Percentiles rank a stretch among this genome's conserved stretches.
Conservation (phyloP, 2,329 filamentous ascomycete genomes). For the Chaetomiaceae sp. region DNA sequence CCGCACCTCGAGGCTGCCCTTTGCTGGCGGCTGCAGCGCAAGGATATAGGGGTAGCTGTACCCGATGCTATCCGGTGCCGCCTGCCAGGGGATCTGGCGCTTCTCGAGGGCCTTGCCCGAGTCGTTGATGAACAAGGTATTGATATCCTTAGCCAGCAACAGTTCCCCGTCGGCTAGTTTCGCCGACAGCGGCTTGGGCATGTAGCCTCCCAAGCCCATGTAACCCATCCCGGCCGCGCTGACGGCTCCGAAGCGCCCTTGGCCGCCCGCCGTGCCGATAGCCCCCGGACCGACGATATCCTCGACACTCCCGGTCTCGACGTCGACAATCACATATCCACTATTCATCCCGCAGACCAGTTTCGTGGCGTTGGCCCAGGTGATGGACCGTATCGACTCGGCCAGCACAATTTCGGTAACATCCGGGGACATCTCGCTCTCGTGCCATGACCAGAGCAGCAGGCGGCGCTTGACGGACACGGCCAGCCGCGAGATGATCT, state of each 20-base stretch:
- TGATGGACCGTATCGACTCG: slow-evolving; percentile 81
- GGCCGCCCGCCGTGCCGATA: slow-evolving; percentile 59
- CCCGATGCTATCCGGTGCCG: slow-evolving; percentile 83
- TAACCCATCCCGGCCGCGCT: slow-evolving; percentile 90
- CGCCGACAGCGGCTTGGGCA: slow-evolving; percentile 83
- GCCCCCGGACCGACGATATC: slow-evolving; percentile 77
- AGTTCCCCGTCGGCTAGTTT: slow-evolving; percentile 79
- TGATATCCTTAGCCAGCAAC: slow-evolving; percentile 94
- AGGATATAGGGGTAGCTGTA: slow-evolving; percentile 97
- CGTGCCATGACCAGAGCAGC: slow-evolving; percentile 91
- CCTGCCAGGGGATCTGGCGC: slow-evolving; percentile 86
- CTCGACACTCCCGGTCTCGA: slow-evolving; percentile 65
- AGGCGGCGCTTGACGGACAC: slow-evolving; percentile 91
- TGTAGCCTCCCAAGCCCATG: slow-evolving; percentile 88
- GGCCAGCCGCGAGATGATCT: slow-evolving; percentile 85
- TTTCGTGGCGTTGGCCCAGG: slow-evolving; percentile 84
- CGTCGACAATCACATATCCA: slow-evolving; percentile 85
- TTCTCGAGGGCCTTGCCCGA: slow-evolving; percentile 78
- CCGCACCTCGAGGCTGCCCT: slow-evolving; percentile 81
- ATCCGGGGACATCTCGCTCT: slow-evolving; percentile 77
- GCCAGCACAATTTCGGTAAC: slow-evolving; percentile 72
- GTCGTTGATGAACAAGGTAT: slow-evolving; percentile 85
- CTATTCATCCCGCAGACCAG: slow-evolving; percentile 87
- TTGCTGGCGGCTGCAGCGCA: slow-evolving; percentile 75
- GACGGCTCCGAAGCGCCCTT: slow-evolving; percentile 74